Base-by-base conservation (phyloP, 352 stramenopile species). In the Blastocystis hominis region DNA sequence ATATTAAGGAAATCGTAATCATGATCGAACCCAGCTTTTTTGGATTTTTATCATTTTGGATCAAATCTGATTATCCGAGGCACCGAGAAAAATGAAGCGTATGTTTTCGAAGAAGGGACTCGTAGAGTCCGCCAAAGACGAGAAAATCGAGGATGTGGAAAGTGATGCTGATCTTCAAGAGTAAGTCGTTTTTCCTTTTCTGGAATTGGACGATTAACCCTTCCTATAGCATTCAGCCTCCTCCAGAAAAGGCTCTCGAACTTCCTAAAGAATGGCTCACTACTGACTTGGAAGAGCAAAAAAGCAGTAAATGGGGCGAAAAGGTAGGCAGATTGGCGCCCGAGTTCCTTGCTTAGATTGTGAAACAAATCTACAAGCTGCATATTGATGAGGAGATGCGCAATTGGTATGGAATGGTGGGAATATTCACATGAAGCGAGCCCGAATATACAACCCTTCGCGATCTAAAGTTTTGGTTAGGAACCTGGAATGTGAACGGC, bases 401-500 rank as follows among this genome's bases (percentile, higher is more conserved):
- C 10, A 66, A 77, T 24, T 7, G 4, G 66, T 77, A 63, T 38
- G 5, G 5, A 4, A 7, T 68, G 6, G 20, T 77, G 6, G 20
- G 5, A 20, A 4, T 9, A 63, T 38, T 77, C 50, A 77, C 30
- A 36, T 38, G 30, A 50, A 88, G 79, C 4, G 72, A 89, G 38
- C 24, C 56, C 40, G 72, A 89, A 69, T 89, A 89, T 56, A 89
- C 84, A 4, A 50, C 20, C 15, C 15, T 63, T 10, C 34, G 50
- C 6, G 24, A 56, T 20, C 20, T 89, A 20, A 38, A 62, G 34
- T 47, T 95, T 44, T 95, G 95, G 89, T 90, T 92, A 50, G 95
- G 95, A 54, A 99, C 96, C 38, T 99, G 96, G 95, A 99, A 99
- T 89, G 97, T 99, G 15, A 99, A 99, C 90, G 97, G 95, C 69